These are phyloP conservation scores for Gillenia trifoliata DNA, from an alignment of 306 rosid genomes.

Conservation along the genomic window DNA sequence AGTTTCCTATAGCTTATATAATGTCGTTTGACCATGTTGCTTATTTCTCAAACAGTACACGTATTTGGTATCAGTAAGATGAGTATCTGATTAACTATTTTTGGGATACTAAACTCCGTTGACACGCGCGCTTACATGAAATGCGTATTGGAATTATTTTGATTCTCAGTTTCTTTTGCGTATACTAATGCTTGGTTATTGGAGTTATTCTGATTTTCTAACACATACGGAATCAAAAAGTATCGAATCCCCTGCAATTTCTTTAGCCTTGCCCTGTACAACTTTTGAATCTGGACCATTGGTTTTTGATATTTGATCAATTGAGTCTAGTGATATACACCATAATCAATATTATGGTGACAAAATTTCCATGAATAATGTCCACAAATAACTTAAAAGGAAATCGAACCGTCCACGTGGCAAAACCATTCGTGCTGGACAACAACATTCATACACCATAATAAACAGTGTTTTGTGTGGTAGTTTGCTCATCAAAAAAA, in stretches of 20 bases:
- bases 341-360: neutral
- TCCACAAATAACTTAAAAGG: slow-evolving; percentile 10
- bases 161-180: too few relatives aligned
- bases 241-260: too few relatives aligned
- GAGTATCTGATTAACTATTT: too few relatives aligned
- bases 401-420: slow-evolving; percentile 10
- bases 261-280: neutral
- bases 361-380: neutral
- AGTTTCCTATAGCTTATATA: neutral
- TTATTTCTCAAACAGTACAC: neutral
- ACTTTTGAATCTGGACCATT: neutral
- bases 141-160: too few relatives aligned
- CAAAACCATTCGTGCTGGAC: neutral
- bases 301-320: neutral
- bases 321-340: neutral
- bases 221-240: too few relatives aligned
- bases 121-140: too few relatives aligned
- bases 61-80: too few relatives aligned
- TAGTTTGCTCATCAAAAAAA: neutral
- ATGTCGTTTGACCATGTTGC: neutral
- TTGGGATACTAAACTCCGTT: too few relatives aligned
- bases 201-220: too few relatives aligned
- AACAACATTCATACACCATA: neutral
- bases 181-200: too few relatives aligned
- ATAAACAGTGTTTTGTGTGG: neutral